Evolutionary conservation across 257 asterid genomes (phyloP).

Genomic region (Capsicum rhomboideum): DNA sequence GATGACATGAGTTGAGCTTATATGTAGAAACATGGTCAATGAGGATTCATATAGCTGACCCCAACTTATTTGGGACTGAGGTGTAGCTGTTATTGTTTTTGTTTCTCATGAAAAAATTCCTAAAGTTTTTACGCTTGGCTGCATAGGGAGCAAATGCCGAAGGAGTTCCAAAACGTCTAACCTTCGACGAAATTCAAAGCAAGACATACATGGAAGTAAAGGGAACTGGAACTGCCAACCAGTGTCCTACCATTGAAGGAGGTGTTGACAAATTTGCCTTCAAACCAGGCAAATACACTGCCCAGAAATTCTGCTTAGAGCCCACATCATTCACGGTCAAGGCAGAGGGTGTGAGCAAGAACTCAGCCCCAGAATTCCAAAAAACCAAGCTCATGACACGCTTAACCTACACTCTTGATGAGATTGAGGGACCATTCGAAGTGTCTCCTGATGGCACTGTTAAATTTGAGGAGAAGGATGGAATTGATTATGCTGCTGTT

Average conservation of each 20-base stretch:
- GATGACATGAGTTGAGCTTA: not conserved
- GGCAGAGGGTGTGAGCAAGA: conserved; percentile 82
- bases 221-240: conserved; percentile 96
- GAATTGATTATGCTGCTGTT: conserved; percentile 95
- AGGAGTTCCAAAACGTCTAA: conserved; percentile 71
- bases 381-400: conserved; percentile 99
- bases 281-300: conserved; percentile 75
- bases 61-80: not conserved
- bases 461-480: conserved; percentile 93
- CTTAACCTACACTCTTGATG: conserved; percentile 93
- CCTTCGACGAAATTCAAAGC: conserved; percentile 90
- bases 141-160: conserved; percentile 88
- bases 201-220: conserved; percentile 88
- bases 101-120: not conserved
- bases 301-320: conserved; percentile 88
- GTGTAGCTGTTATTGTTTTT: not conserved
- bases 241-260: conserved; percentile 91
- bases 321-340: conserved; percentile 98
- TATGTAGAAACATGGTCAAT: not conserved
- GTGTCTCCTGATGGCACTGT: conserved; percentile 68
- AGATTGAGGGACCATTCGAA: conserved; percentile 97
- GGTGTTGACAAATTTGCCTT: conserved; percentile 62
- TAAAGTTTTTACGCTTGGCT: not conserved
- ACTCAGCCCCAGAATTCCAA: conserved; percentile 76
- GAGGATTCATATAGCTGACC: not conserved